These are phyloP conservation scores for Otatea glauca DNA, from an alignment of 176 grass and related monocot genomes.

Conservation along the genomic window DNA sequence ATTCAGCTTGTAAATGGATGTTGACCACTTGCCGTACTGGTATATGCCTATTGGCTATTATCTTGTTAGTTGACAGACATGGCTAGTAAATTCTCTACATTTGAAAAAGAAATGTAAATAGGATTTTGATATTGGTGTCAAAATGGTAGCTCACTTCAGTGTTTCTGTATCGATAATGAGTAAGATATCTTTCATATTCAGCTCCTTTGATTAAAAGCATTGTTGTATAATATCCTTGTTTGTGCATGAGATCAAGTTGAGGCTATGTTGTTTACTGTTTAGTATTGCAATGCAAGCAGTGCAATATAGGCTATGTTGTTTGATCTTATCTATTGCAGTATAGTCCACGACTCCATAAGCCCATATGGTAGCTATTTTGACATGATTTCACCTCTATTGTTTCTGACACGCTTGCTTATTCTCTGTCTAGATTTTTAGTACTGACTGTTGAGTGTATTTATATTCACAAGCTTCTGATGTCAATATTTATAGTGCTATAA, in stretches of 20 bases:
- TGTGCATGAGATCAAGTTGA: neutral
- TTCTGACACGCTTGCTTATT: conserved; percentile 1
- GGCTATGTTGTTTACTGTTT: neutral
- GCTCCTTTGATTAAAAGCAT: conserved; percentile 7
- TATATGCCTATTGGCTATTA: neutral
- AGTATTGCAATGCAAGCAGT: neutral
- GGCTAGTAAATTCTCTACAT: neutral
- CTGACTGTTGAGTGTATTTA: neutral
- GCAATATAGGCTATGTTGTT: neutral
- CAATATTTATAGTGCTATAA: neutral
- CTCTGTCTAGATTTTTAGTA: neutral
- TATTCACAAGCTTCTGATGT: neutral
- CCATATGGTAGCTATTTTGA: conserved; percentile 13
- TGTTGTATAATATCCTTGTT: neutral
- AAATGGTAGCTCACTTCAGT: neutral
- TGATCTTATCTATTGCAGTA: neutral
- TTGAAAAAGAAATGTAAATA: neutral
- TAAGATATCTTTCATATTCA: neutral
- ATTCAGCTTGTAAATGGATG: conserved; percentile 11
- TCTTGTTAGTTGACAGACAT: neutral
- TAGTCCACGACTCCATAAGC: neutral
- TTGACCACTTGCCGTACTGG: neutral
- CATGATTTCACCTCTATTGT: conserved; percentile 11
- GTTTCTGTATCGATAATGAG: neutral
- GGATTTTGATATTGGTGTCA: neutral